Percentiles rank a stretch among this genome's conserved stretches.
phyloP scores from a whole-genome alignment of 1,139 yeast species.

The Zygotorulaspora mrakii region DNA sequence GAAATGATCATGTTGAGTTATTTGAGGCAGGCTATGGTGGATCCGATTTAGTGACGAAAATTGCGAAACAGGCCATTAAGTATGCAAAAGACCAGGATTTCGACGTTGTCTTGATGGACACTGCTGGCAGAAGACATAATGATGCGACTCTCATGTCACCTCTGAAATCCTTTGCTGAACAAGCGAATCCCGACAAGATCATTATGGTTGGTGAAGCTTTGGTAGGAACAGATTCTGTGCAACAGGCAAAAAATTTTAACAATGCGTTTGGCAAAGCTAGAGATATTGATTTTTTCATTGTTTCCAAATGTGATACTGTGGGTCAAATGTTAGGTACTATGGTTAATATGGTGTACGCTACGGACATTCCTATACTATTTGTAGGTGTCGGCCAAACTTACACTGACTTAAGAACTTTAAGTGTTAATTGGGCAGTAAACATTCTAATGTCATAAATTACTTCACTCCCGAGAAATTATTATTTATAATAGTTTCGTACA shows the following conservation, averaged over 20 bases:
- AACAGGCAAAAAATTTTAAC: conserved; percentile 90
- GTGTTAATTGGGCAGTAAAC: conserved; percentile 89
- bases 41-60: conserved; percentile 85
- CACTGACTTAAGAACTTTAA: conserved; percentile 88
- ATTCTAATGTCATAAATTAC: conserved; percentile 56
- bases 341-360: conserved; percentile 97
- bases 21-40: conserved; percentile 97
- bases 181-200: conserved; percentile 92
- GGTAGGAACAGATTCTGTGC: conserved; percentile 95
- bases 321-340: conserved; percentile 95
- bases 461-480: no score
- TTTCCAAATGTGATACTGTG: conserved; percentile 94
- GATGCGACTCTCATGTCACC: conserved; percentile 96
- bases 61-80: conserved; percentile 91
- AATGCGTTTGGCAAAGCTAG: conserved; percentile 86
- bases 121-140: conserved; percentile 96
- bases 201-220: conserved; percentile 98
- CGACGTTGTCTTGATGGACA: conserved; percentile 89
- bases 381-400: conserved; percentile 98
- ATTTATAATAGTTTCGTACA: no score
- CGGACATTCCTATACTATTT: conserved; percentile 90
- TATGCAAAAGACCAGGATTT: conserved; percentile 62
- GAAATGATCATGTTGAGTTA: conserved; percentile 63
- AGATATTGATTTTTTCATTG: conserved; percentile 81
- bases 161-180: conserved; percentile 88